These are phyloP conservation scores for Lupinus albus DNA, from an alignment of 306 rosid species.

Conservation along the genomic window DNA sequence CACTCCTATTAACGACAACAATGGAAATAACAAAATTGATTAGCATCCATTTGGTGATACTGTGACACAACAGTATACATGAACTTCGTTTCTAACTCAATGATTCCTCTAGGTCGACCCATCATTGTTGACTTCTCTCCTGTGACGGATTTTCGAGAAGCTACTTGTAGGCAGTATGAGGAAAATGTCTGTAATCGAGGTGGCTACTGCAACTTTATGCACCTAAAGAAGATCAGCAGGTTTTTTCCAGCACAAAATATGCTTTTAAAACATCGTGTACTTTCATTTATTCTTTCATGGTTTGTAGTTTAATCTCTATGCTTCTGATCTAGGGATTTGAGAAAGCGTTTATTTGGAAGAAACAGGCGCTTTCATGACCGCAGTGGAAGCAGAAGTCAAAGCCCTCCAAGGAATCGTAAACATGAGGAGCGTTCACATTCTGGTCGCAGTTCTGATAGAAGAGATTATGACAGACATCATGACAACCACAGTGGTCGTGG, in stretches of 20 bases:
- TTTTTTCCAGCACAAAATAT: conserved; percentile 28
- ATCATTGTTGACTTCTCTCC: conserved; percentile 98
- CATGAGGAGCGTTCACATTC: conserved; percentile 74
- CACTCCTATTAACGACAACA: neutral
- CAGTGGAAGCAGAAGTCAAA: conserved; percentile 79
- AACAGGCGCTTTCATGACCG: conserved; percentile 67
- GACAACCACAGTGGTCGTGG: conserved; percentile 62
- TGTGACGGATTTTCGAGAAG: conserved; percentile 98
- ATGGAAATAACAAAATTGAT: neutral
- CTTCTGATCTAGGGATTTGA: conserved; percentile 69
- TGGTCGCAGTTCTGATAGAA: conserved; percentile 69
- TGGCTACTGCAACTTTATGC: conserved; percentile 99
- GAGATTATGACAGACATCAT: conserved; percentile 74
- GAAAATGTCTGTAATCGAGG: conserved; percentile 98
- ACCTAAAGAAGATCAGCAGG: conserved; percentile 95
- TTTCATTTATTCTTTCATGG: neutral
- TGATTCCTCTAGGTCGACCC: conserved; percentile 70
- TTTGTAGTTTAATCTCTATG: neutral
- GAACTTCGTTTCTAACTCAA: conserved; percentile 2
- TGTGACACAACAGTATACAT: neutral
- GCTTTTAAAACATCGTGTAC: neutral
- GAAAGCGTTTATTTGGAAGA: conserved; percentile 83
- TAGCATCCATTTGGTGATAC: neutral
- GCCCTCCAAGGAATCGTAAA: conserved; percentile 79
- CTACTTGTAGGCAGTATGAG: conserved; percentile 98